phyloP scores from a whole-genome alignment of 2,329 filamentous ascomycete genomes.

The Cladosporium cucumerinum region DNA sequence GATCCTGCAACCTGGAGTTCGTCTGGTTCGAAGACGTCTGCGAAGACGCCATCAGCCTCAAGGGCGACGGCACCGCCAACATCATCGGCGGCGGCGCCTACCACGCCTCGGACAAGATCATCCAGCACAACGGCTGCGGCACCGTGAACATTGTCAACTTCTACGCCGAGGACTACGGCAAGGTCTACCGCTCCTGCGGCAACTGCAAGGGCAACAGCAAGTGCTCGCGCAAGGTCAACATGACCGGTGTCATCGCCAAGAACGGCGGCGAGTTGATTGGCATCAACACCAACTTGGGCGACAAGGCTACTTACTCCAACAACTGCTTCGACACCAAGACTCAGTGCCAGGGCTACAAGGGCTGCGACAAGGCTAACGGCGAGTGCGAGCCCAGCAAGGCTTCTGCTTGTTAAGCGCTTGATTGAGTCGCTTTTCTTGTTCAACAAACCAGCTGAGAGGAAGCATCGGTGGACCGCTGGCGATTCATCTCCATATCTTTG shows the following conservation, averaged over 20 bases:
- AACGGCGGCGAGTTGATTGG: conserved; percentile 12
- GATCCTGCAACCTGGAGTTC: conserved; percentile 4
- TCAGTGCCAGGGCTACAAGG: conserved; percentile 11
- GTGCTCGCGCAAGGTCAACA: conserved; percentile 9
- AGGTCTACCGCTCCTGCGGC: conserved; percentile 11
- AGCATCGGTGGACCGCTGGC: background rate
- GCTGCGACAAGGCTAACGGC: conserved; percentile 9
- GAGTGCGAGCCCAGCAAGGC: conserved; percentile 12
- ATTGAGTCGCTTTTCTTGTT: background rate
- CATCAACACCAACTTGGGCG: conserved; percentile 13
- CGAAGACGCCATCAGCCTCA: conserved; percentile 35
- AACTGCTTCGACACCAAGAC: conserved; percentile 10
- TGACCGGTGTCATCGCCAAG: conserved; percentile 5
- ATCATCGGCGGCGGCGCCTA: conserved; percentile 35
- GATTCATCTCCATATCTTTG: background rate
- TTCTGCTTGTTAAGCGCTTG: background rate
- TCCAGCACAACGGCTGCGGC: conserved; percentile 24
- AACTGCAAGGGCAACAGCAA: conserved; percentile 13
- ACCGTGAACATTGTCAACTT: conserved; percentile 12
- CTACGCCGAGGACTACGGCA: conserved; percentile 14
- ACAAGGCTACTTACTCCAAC: conserved; percentile 11
- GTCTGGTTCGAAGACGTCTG: conserved; percentile 44
- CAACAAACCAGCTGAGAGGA: background rate
- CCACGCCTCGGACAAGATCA: conserved; percentile 15
- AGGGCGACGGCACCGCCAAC: conserved; percentile 25